A percentile compares a stretch with the other conserved stretches of the same genome.
phyloP scores from a whole-genome alignment of 192 early-diverging fungal genomes.

The Coemansia sp. region DNA sequence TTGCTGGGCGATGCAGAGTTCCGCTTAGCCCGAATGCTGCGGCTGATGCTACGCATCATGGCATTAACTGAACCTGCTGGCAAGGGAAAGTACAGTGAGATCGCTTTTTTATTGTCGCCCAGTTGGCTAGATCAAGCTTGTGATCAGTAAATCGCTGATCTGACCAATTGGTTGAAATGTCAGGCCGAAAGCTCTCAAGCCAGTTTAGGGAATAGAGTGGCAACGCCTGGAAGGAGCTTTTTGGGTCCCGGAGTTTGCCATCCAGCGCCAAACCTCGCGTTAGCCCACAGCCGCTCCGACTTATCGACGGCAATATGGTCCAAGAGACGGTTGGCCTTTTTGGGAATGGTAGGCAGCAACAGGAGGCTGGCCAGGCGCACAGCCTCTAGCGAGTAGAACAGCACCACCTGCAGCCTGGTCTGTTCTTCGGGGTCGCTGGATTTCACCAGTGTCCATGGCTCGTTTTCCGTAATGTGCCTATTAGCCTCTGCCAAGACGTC shows the following conservation, averaged over 20 bases:
- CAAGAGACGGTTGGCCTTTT: slow-evolving; percentile 65
- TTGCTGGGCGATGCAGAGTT: no score
- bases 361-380: slow-evolving; percentile 70
- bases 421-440: slow-evolving; percentile 24
- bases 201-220: slow-evolving; percentile 43
- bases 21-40: no score
- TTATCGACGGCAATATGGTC: slow-evolving; percentile 59
- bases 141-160: background rate
- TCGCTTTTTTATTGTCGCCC: background rate
- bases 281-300: slow-evolving; percentile 59
- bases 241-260: slow-evolving; percentile 48
- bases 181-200: background rate
- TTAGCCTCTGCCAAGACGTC: slow-evolving; percentile 71
- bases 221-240: background rate
- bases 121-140: background rate
- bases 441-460: slow-evolving; percentile 83
- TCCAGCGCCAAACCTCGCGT: slow-evolving; percentile 60
- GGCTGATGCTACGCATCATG: no score
- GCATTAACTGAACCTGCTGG: no score
- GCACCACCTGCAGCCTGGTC: slow-evolving; percentile 57
- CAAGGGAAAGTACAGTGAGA: no score
- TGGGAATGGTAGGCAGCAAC: slow-evolving; percentile 85
- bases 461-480: slow-evolving; percentile 61
- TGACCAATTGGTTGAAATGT: no score
- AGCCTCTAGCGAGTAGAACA: slow-evolving; percentile 77